Conservation (phyloP, 345 rosid genomes). For the Gossypium mustelinum region DNA sequence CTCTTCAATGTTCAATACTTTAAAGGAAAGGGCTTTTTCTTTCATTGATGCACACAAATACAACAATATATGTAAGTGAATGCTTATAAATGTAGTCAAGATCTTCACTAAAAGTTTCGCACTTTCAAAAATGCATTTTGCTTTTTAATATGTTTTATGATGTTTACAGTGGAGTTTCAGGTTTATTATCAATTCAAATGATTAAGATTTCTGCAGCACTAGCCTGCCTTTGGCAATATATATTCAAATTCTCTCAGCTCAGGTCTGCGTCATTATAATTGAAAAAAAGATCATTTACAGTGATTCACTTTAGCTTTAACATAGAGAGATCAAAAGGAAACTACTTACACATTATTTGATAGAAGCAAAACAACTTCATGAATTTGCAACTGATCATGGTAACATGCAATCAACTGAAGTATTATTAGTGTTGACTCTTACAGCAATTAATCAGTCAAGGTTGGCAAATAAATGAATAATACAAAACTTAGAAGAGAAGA, state of each 20-base stretch:
- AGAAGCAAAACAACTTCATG: background rate
- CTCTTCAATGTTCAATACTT: background rate
- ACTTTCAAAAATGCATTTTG: background rate
- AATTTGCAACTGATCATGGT: constrained; percentile 5
- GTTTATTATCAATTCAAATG: background rate
- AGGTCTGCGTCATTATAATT: background rate
- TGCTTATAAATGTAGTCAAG: background rate
- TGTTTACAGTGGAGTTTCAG: background rate
- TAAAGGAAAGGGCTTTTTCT: background rate
- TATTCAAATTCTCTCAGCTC: background rate
- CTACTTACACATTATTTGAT: background rate
- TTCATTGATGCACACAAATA: background rate
- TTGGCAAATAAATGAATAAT: constrained; percentile 9
- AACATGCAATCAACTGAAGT: background rate
- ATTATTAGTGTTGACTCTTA: background rate
- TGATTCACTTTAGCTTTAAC: background rate
- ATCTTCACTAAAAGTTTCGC: background rate
- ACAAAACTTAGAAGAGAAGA: constrained; percentile 20
- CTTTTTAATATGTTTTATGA: background rate
- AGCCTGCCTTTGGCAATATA: background rate
- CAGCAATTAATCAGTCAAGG: constrained; percentile 9
- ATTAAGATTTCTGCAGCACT: background rate
- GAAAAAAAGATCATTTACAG: background rate
- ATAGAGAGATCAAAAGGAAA: background rate
- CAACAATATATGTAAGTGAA: background rate